phyloP scores from a whole-genome alignment of 2,329 filamentous ascomycete species.

The Stylonectria norvegica region DNA sequence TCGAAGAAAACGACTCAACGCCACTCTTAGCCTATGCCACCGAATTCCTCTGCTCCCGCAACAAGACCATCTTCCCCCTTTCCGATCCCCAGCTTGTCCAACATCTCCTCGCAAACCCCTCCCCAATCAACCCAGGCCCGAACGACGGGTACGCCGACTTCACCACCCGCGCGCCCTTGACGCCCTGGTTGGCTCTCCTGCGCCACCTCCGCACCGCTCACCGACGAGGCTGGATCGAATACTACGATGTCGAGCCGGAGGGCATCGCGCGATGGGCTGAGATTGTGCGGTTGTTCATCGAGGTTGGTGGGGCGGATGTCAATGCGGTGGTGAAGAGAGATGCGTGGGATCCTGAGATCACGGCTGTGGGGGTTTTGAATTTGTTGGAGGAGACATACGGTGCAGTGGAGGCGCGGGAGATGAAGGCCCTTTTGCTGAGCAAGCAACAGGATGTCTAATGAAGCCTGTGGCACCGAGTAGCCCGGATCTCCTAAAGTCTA shows the following conservation, averaged over 20 bases:
- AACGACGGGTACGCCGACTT: slow-evolving; percentile 24
- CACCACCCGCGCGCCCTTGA: slow-evolving; percentile 16
- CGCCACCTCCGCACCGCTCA: slow-evolving; percentile 30
- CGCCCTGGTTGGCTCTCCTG: slow-evolving; percentile 30
- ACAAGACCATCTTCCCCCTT: slow-evolving; percentile 33
- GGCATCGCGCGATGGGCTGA: slow-evolving; percentile 30
- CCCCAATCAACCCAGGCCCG: slow-evolving; percentile 14
- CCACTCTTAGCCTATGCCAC: slow-evolving; percentile 32
- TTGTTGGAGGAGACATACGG: slow-evolving; percentile 26
- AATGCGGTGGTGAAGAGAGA: slow-evolving; percentile 26
- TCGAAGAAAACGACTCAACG: slow-evolving; percentile 15
- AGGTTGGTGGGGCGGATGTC: slow-evolving; percentile 24
- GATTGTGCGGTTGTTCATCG: slow-evolving; percentile 27
- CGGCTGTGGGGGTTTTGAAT: slow-evolving; percentile 26
- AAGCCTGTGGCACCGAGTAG: no score
- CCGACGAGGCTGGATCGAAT: slow-evolving; percentile 30
- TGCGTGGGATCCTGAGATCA: slow-evolving; percentile 30
- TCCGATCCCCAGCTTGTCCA: slow-evolving; percentile 28
- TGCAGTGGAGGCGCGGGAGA: slow-evolving; percentile 13
- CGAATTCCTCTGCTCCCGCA: slow-evolving; percentile 33
- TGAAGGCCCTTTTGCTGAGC: slow-evolving; percentile 12
- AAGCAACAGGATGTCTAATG: neutral
- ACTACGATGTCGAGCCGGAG: slow-evolving; percentile 25
- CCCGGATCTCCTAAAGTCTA: no score
- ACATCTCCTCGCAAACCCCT: slow-evolving; percentile 19